A percentile compares a stretch with the other conserved stretches of the same genome.
phyloP scores from a whole-genome alignment of 176 grass and related monocot genomes.

The Avena insularis region DNA sequence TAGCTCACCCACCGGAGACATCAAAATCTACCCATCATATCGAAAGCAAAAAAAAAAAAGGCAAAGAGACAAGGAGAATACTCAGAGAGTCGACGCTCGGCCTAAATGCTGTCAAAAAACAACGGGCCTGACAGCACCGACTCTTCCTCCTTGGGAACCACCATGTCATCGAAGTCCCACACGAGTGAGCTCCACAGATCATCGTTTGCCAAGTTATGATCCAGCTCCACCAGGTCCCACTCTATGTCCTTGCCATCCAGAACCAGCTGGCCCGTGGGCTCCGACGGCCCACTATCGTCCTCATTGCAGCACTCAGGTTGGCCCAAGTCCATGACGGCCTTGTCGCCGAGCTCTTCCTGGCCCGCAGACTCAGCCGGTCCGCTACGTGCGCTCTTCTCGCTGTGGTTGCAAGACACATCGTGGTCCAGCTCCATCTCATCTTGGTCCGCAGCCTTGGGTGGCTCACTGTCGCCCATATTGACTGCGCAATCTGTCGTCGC shows the following conservation, averaged over 20 bases:
- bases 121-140: conserved; percentile 26
- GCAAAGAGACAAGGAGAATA: not conserved
- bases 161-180: conserved; percentile 43
- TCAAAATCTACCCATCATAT: conserved; percentile 9
- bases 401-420: not conserved
- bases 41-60: not conserved
- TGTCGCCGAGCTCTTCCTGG: not conserved
- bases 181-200: conserved; percentile 46
- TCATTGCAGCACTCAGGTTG: not conserved
- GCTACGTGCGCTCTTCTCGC: not conserved
- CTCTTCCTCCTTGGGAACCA: not conserved
- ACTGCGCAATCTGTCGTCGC: not conserved
- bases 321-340: not conserved
- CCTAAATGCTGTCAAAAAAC: conserved; percentile 40
- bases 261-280: not conserved
- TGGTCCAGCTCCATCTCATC: conserved; percentile 40
- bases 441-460: not conserved
- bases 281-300: not conserved
- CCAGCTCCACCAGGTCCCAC: conserved; percentile 55
- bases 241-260: conserved; percentile 33
- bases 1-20: not conserved
- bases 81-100: not conserved
- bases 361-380: not conserved
- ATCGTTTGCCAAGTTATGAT: conserved; percentile 1
- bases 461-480: not conserved